Conservation (phyloP, 2,329 filamentous ascomycete species). For the Eurotiales sp. region DNA sequence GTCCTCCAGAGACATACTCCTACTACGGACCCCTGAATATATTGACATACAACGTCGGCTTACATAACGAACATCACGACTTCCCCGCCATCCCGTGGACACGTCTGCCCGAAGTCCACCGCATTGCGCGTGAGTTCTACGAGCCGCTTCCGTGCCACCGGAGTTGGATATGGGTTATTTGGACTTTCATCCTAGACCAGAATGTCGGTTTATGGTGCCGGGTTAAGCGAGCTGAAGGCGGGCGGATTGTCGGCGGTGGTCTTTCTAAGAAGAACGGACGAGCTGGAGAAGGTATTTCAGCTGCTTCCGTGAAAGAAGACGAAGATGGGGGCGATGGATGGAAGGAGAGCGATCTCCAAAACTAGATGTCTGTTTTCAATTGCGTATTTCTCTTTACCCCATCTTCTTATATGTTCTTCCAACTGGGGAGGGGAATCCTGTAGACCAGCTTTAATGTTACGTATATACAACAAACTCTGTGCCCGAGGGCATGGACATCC, state of each 20-base stretch:
- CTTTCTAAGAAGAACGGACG: conserved; percentile 22
- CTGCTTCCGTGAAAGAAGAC: conserved; percentile 39
- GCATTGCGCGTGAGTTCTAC: conserved; percentile 88
- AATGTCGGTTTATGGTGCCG: conserved; percentile 86
- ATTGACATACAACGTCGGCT: conserved; percentile 92
- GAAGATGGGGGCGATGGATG: conserved; percentile 51
- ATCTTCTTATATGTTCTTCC: background rate
- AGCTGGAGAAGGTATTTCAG: conserved; percentile 44
- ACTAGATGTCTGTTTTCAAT: conserved; percentile 21
- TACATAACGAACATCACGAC: conserved; percentile 99
- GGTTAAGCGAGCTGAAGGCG: conserved; percentile 84
- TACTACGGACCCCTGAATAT: conserved; percentile 94
- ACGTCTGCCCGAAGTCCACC: conserved; percentile 68
- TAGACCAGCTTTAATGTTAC: background rate
- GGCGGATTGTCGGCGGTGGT: conserved; percentile 55
- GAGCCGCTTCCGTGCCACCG: conserved; percentile 77
- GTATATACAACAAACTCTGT: no score
- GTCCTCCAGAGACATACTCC: conserved; percentile 88
- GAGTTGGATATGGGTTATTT: conserved; percentile 91
- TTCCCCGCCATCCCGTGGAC: conserved; percentile 98
- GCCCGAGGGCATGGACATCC: no score
- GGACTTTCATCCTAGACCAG: conserved; percentile 90
- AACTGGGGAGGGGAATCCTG: background rate
- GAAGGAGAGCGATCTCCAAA: conserved; percentile 68
- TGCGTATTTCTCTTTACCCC: background rate